phyloP scores from a whole-genome alignment of 2,329 filamentous ascomycete genomes.

The Apiospora marii region DNA sequence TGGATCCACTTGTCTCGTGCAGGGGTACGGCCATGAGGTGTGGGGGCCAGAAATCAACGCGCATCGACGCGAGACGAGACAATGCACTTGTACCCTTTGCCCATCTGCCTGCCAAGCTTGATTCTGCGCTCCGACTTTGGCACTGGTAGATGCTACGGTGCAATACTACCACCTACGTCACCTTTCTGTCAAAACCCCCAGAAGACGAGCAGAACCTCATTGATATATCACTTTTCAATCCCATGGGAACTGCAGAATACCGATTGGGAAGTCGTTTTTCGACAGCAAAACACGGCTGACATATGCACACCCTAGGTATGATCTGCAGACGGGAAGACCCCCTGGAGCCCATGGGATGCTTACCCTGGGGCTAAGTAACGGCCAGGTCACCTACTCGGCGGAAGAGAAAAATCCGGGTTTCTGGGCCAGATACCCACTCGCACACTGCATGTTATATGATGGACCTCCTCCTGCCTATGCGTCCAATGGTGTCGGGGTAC shows the following conservation, averaged over 20 bases:
- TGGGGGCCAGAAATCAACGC: background rate
- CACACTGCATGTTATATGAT: background rate
- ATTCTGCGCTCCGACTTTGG: background rate
- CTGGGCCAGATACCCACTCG: background rate
- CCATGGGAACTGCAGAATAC: background rate
- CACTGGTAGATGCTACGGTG: background rate
- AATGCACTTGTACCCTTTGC: background rate
- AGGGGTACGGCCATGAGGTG: background rate
- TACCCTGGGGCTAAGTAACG: background rate
- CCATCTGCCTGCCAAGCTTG: background rate
- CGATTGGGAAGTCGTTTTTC: background rate
- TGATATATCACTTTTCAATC: background rate
- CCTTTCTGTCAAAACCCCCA: background rate
- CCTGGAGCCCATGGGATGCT: background rate
- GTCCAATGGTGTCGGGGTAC: conserved; percentile 9
- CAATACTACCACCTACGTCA: background rate
- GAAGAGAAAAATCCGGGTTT: background rate
- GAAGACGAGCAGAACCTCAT: background rate
- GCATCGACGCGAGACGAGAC: background rate
- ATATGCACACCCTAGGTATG: background rate
- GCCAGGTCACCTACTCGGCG: background rate
- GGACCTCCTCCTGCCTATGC: background rate
- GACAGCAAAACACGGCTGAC: background rate
- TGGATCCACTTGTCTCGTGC: background rate
- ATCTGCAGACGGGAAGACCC: conserved; percentile 6